Conservation (phyloP, 805 yeast genomes). For the Myxozyma sirexii region DNA sequence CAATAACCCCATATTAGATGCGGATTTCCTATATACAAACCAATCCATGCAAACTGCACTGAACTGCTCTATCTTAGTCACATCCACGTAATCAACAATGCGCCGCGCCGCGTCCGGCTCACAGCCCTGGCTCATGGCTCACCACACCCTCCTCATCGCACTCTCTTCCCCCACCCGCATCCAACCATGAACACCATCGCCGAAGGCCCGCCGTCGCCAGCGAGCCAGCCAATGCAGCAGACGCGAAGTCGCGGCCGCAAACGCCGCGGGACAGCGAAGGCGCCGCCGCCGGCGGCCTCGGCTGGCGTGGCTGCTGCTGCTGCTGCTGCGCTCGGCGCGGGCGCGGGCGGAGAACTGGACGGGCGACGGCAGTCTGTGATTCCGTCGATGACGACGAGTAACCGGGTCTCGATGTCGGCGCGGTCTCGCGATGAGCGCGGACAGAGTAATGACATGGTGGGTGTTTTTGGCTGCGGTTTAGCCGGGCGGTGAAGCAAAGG, state of each 20-base stretch:
- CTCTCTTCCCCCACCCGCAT: neutral
- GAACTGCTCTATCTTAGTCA: no score
- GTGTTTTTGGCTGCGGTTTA: neutral
- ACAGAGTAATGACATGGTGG: conserved; percentile 22
- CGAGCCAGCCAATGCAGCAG: conserved; percentile 12
- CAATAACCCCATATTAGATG: no score
- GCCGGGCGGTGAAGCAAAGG: no score
- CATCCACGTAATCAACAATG: neutral
- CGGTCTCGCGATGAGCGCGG: neutral
- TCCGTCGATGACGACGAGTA: conserved; percentile 30
- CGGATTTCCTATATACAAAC: no score
- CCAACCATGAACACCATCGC: conserved; percentile 3
- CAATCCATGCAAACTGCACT: no score
- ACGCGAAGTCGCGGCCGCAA: conserved; percentile 12
- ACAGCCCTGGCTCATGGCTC: neutral
- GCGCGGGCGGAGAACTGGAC: no score
- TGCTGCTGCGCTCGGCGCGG: neutral
- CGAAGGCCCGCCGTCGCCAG: conserved; percentile 6
- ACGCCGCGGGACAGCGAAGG: conserved; percentile 7
- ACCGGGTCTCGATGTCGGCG: neutral
- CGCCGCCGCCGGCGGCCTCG: conserved; percentile 4
- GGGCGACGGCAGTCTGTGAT: conserved; percentile 27
- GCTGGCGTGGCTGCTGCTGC: neutral
- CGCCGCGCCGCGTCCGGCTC: neutral
- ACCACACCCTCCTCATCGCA: neutral